Base-by-base conservation (phyloP, 2,329 filamentous ascomycete species). In the Nothophoma quercina region DNA sequence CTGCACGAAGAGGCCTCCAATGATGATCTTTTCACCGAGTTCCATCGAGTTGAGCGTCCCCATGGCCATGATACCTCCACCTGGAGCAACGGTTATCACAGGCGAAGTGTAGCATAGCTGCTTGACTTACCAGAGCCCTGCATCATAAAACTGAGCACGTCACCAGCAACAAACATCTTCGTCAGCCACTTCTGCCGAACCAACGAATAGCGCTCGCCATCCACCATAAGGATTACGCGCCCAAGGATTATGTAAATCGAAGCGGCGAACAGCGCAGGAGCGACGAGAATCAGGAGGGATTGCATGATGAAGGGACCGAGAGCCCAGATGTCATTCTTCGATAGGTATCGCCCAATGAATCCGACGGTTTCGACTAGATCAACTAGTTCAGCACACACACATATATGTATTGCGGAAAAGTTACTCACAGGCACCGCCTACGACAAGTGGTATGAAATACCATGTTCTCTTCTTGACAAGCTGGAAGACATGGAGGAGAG, bases 391-490 rank as follows among this genome's bases (percentile, higher is more conserved):
- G 45, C 2, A 18, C n/a, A 5, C 5, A 18, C 18, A 16, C 10
- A 19, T 21, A 12, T 25, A 8, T 38, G 18, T 21, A 28, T 56
- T 28, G 28, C n/a, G n/a, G 21, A n/a, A n/a, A n/a, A n/a, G n/a
- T n/a, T 21, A 38, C 59, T 48, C 72, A 83, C 81, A 83, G 9
- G 78, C 41, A 13, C 79, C 78, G n/a, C 81, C 81, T 16, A 84
- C 62, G 4, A 81, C 55, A 32, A 84, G 79, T 0, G 82, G 78
- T 5, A 81, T 76, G 56, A 82, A 79, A 58, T 79, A 83, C 78
- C 79, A 83, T 1, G 78, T 77, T 26, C 73, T 69, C 1, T 72
- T 74, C 13, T 68, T 73, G 15, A 73, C 61, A 26, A 81, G 68
- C 30, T 78, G 76, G 52, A 69, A 79, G 0, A 63, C 47, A 51